Evolutionary conservation across 495 filamentous ascomycete species (phyloP).

Genomic region (Penicillium turbatum): DNA sequence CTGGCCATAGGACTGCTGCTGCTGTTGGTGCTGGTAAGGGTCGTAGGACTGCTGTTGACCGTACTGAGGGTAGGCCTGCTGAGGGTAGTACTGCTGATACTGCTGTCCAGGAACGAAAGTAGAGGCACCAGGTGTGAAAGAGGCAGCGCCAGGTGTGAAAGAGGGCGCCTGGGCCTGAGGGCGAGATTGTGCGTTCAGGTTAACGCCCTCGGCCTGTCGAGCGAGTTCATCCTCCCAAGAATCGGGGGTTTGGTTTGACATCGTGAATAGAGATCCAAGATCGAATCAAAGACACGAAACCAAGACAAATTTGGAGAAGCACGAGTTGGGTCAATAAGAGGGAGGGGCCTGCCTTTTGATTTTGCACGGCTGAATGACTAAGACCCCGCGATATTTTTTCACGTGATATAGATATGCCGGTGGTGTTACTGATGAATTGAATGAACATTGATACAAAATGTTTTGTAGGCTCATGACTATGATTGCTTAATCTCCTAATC

Average conservation of each 20-base stretch:
- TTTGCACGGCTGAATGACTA: slow-evolving; percentile 42
- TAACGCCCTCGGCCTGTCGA: slow-evolving; percentile 79
- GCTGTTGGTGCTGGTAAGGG: slow-evolving; percentile 56
- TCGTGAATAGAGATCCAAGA: slow-evolving; percentile 40
- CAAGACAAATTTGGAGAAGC: slow-evolving; percentile 16
- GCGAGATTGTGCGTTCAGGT: slow-evolving; percentile 74
- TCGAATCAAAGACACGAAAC: slow-evolving; percentile 28
- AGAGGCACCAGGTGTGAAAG: slow-evolving; percentile 75
- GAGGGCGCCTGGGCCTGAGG: slow-evolving; percentile 55
- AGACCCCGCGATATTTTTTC: slow-evolving; percentile 28
- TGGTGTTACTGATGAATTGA: background rate
- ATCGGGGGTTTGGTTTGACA: slow-evolving; percentile 76
- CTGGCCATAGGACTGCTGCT: slow-evolving; percentile 38
- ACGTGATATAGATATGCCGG: slow-evolving; percentile 16
- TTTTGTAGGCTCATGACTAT: background rate
- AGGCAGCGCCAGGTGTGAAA: slow-evolving; percentile 61
- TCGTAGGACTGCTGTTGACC: slow-evolving; percentile 37
- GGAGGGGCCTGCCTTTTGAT: slow-evolving; percentile 25
- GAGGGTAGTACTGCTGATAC: slow-evolving; percentile 49
- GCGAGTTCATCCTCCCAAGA: slow-evolving; percentile 96
- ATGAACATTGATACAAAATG: background rate
- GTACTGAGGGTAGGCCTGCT: slow-evolving; percentile 35
- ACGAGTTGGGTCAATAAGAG: slow-evolving; percentile 13
- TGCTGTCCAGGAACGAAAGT: slow-evolving; percentile 74
- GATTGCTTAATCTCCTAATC: background rate